These are phyloP conservation scores for Yamadazyma atmosphaerica DNA, from an alignment of 1,139 yeast species.

Conservation along the genomic window DNA sequence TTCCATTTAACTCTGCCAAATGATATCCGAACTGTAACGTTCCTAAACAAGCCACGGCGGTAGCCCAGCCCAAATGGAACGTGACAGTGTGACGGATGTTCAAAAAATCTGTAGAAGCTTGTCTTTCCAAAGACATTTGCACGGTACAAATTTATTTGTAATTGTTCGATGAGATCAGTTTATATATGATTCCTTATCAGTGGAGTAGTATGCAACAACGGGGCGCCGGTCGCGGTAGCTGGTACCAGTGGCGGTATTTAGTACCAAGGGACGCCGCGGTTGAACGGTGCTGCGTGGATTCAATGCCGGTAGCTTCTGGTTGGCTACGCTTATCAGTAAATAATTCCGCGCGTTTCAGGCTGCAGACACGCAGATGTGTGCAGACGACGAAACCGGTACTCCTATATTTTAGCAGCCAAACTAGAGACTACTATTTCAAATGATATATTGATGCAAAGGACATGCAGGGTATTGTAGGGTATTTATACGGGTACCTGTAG, in stretches of 20 bases:
- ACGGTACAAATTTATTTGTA: not conserved
- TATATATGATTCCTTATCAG: constrained; percentile 1
- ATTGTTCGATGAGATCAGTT: not conserved
- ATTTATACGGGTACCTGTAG: not conserved
- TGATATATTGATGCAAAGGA: too few relatives aligned
- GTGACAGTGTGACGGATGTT: constrained; percentile 28
- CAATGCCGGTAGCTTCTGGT: too few relatives aligned
- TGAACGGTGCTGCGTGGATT: too few relatives aligned
- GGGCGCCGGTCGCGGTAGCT: constrained; percentile 1
- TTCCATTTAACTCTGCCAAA: constrained; percentile 86
- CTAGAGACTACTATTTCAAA: too few relatives aligned
- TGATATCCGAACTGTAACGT: constrained; percentile 91
- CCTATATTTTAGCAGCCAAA: not conserved
- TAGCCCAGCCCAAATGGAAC: constrained; percentile 33
- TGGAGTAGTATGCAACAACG: not conserved
- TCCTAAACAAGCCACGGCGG: constrained; percentile 59
- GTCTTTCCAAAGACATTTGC: constrained; percentile 6
- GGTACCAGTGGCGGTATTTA: too few relatives aligned
- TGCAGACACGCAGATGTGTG: too few relatives aligned
- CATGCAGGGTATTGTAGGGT: too few relatives aligned
- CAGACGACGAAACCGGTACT: not conserved
- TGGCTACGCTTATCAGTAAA: too few relatives aligned
- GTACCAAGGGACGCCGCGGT: too few relatives aligned
- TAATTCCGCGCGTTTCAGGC: too few relatives aligned
- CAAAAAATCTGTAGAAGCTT: constrained; percentile 14